Evolutionary conservation across 2,329 filamentous ascomycete species (phyloP), one percentile per base, ranked within the genome.

Genomic region (Diaporthe australafricana): DNA sequence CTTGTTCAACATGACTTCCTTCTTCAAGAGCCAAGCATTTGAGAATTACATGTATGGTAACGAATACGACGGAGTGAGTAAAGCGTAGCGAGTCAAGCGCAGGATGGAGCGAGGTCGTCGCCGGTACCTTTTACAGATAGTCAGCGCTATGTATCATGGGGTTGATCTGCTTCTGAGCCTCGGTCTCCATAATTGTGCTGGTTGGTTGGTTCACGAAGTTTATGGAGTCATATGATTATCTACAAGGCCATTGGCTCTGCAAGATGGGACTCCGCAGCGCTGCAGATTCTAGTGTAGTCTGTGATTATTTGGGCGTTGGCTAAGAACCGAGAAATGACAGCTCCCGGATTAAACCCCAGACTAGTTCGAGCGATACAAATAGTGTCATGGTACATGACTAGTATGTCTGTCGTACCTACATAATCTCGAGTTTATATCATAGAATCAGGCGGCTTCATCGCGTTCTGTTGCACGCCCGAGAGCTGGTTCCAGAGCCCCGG

Each of bases 181-280:
- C 53, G 53, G 53, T n/a, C 53, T 40, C 35, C 53, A 40, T 25
- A 25, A 57, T 57, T 57, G 53, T 57, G 53, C 53, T 57, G 32
- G 50, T 57, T 57, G 53, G 53, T 40, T 40, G n/a, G 53, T 40
- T 57, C n/a, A 16, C 14, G 38, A 40, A 57, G 53, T 40, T 25
- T 57, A 57, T 57, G 53, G 53, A 57, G 53, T 40, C 32, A 16
- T 57, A 1, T 40, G n/a, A 57, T 57, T 40, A 57, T 40, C 53
- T 57, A 57, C 53, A 57, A 56, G 32, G 53, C 53, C 32, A 57
- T 57, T 57, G 35, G 53, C 32, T 40, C 35, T 57, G 35, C n/a
- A 40, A 57, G 35, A 55, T 25, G n/a, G n/a, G 53, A 40, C 53
- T 57, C 35, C 35, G 35, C n/a, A 38, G 53, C 32, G 35, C 35